Base-by-base conservation (phyloP, 306 rosid species). In the Dryas drummondii region DNA sequence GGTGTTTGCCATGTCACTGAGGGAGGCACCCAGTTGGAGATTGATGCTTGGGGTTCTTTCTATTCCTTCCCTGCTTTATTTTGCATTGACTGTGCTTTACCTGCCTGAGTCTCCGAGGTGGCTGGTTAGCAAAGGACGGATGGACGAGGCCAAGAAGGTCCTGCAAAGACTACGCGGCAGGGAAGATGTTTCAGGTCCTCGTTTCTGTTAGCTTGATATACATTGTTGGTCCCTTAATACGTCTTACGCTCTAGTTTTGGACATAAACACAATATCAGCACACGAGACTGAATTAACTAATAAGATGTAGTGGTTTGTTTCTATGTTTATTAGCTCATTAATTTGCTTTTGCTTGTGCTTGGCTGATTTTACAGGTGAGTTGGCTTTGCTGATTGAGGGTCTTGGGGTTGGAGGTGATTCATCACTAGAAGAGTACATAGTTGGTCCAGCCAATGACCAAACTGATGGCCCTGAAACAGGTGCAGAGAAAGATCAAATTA, bases 101-200 rank as follows among this genome's bases (percentile, higher is more conserved):
- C 73, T 83, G 62, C 87, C 87, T 2, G 87, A 83, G 58, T 83
- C 84, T 27, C 87, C 87, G 2, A 75, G 84, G 56, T 83, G 87
- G 87, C 79, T 83, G 7, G 87, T 83, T 16, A 80, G 84, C 75
- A 80, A 80, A 73, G 87, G 84, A 7, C 64, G 68, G 17, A 80
- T 80, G 84, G 37, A 42, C 1, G 84, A 83, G 57, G 87, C 84
- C n/a, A 83, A 80, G 61, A 10, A 14, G 26, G 87, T 83, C 62
- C 66, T 83, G 70, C 87, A 80, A 64, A 65, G 66, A 57, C 68
- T 80, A 16, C 82, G 87, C 4, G 79, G 81, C 51, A 52, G 72
- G 72, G 84, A 83, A 66, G 84, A 83, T 68, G 87, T 83, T 79
- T 50, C 73, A 59, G 84, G 84, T 81, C 57, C 76, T 32, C 37